Percentiles rank a stretch among this genome's conserved stretches.
These are phyloP conservation scores for Entomortierella beljakovae DNA, from an alignment of 192 early-diverging fungal species.

Conservation along the genomic window DNA sequence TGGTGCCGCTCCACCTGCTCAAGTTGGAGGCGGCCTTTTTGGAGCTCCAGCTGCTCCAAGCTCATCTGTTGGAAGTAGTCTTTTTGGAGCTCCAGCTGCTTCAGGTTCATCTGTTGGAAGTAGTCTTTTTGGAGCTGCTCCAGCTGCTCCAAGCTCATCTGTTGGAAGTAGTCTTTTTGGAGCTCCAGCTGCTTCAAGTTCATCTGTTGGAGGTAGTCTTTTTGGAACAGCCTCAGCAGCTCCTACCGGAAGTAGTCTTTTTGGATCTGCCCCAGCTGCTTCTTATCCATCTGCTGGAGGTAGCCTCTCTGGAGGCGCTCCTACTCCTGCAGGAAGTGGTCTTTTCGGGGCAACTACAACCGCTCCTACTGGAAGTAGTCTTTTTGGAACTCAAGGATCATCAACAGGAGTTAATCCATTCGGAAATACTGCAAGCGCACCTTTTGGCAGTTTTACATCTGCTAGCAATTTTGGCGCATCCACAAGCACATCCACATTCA, in stretches of 20 bases:
- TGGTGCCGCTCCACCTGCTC: neutral
- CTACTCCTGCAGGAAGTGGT: neutral
- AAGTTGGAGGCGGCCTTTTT: conserved; percentile 3
- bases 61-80: neutral
- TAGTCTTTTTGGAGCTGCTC: neutral
- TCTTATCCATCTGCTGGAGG: too few relatives aligned
- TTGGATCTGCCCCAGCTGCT: neutral
- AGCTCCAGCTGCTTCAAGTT: neutral
- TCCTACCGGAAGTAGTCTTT: neutral
- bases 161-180: conserved; percentile 1
- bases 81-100: conserved; percentile 4
- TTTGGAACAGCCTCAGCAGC: neutral
- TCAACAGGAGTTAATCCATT: neutral
- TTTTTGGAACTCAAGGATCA: neutral
- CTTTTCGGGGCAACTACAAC: neutral
- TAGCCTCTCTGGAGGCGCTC: neutral
- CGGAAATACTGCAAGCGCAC: neutral
- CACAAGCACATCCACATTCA: neutral
- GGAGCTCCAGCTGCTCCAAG: neutral
- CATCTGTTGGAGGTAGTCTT: neutral
- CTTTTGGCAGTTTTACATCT: neutral
- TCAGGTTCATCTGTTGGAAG: neutral
- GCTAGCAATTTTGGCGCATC: too few relatives aligned
- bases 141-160: neutral
- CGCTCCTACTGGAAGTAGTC: neutral